Evolutionary conservation across 225 moss, liverwort and hornwort species (phyloP).

Genomic region (Straminergon stramineum): DNA sequence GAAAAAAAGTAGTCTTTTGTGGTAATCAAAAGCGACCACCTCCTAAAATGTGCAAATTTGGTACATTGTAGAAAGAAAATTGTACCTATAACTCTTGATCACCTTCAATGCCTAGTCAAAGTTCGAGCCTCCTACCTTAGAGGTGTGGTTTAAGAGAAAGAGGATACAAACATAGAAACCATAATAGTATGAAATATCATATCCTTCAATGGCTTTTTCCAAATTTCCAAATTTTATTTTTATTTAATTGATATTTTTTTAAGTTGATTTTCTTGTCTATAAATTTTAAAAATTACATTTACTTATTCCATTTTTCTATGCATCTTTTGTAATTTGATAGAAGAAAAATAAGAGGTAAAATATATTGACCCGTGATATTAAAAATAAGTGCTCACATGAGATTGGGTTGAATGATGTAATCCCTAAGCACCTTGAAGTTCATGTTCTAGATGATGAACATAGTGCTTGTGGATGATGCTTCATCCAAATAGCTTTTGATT

Average conservation of each 20-base stretch:
- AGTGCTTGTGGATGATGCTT: not conserved
- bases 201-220: accelerated
- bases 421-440: no score
- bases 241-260: not conserved
- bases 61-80: no score
- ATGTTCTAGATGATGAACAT: not conserved
- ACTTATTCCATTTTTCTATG: no score
- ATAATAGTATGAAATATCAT: not conserved
- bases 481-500: no score
- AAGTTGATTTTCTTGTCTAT: no score
- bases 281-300: not conserved
- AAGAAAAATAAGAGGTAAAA: not conserved
- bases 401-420: not conserved
- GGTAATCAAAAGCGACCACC: no score
- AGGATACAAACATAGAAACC: not conserved
- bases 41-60: no score
- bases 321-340: not conserved
- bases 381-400: no score
- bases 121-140: no score
- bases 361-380: accelerated
- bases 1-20: no score
- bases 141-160: not conserved
- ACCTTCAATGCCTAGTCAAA: no score
- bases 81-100: no score
- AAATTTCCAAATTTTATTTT: accelerated